Conservation (phyloP, 2,329 filamentous ascomycete genomes). For the Phyllosticta citrichinensis region DNA sequence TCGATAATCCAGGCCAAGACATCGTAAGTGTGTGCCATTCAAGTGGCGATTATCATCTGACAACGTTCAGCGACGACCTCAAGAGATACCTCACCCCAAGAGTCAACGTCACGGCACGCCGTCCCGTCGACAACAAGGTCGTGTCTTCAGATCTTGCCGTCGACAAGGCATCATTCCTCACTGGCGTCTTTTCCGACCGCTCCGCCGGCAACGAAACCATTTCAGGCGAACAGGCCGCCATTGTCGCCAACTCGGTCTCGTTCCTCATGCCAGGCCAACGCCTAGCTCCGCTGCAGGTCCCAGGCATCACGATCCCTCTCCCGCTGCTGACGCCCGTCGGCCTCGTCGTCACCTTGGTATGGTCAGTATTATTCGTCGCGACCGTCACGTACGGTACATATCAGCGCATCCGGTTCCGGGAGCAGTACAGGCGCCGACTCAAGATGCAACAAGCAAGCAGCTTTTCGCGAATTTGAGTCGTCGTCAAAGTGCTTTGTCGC, state of each 20-base stretch:
- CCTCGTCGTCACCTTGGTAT: conserved; percentile 54
- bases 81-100: conserved; percentile 55
- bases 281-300: conserved; percentile 35
- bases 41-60: background rate
- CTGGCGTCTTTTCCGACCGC: conserved; percentile 56
- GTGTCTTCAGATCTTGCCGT: conserved; percentile 57
- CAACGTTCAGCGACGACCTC: conserved; percentile 40
- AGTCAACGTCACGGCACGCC: conserved; percentile 55
- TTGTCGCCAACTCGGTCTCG: conserved; percentile 26
- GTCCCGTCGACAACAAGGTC: conserved; percentile 36
- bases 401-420: conserved; percentile 55
- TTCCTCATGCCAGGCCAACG: conserved; percentile 61
- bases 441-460: conserved; percentile 25
- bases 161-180: conserved; percentile 61
- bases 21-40: conserved; percentile 42
- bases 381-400: conserved; percentile 55
- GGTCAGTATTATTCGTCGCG: conserved; percentile 47
- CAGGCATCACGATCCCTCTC: conserved; percentile 1
- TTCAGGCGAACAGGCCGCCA: conserved; percentile 33
- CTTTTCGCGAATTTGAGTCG: background rate
- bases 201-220: conserved; percentile 39
- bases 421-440: conserved; percentile 48
- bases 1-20: conserved; percentile 47
- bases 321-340: conserved; percentile 54
- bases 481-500: no score